Evolutionary conservation across 257 asterid genomes (phyloP).

Genomic region (Solanum sejunctum): DNA sequence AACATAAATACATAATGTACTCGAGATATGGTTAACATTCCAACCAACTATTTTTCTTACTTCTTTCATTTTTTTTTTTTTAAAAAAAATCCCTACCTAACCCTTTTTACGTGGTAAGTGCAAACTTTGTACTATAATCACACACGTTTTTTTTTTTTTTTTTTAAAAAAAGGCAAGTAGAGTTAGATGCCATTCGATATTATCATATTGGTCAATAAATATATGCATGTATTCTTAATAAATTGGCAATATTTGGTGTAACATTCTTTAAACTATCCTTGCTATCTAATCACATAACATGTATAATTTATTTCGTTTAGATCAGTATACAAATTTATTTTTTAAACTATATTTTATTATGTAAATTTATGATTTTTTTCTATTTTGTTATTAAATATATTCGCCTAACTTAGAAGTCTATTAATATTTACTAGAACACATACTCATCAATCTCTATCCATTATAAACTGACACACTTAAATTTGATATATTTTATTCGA

Average conservation of each 20-base stretch:
- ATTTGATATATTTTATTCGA: background rate
- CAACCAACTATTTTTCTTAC: background rate
- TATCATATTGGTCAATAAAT: background rate
- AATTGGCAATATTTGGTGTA: background rate
- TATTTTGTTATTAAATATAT: background rate
- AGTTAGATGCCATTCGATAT: background rate
- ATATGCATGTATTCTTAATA: too few species aligned
- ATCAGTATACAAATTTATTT: too few species aligned
- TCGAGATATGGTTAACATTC: background rate
- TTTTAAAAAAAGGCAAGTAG: too few species aligned
- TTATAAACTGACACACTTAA: background rate
- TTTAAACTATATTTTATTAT: background rate
- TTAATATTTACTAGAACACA: background rate
- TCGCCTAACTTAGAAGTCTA: background rate
- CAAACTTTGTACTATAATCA: background rate
- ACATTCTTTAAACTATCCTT: background rate
- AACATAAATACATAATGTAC: background rate
- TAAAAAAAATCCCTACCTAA: conserved; percentile 3
- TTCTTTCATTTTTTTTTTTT: too few species aligned
- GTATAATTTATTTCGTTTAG: too few species aligned
- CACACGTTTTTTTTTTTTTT: too few species aligned
- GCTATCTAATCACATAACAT: background rate
- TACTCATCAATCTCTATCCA: background rate
- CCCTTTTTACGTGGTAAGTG: background rate
- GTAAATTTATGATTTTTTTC: background rate